Conservation (phyloP, 2,329 filamentous ascomycete genomes). For the Magnaporthales sp. region DNA sequence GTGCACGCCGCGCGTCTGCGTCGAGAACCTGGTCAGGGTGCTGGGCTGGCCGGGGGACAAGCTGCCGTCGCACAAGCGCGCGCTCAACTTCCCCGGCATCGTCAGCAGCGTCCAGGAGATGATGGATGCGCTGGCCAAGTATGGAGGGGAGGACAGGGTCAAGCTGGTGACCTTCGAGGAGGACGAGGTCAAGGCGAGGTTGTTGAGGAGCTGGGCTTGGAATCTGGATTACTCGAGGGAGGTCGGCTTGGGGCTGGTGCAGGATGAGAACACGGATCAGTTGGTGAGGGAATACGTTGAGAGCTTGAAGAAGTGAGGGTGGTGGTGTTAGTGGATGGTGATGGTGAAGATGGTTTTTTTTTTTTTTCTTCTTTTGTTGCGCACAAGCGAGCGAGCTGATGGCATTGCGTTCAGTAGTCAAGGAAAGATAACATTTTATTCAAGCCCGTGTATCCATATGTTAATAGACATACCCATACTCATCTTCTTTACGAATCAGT, state of each 20-base stretch:
- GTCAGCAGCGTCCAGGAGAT: slow-evolving; percentile 50
- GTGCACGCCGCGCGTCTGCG: slow-evolving; percentile 41
- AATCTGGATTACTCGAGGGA: slow-evolving; percentile 45
- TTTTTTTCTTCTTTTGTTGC: too few relatives aligned
- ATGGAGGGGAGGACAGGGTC: slow-evolving; percentile 46
- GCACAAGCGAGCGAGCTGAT: too few relatives aligned
- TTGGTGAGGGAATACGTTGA: slow-evolving; percentile 48
- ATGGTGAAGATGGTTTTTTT: too few relatives aligned
- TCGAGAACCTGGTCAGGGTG: slow-evolving; percentile 42
- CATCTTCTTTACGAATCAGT: too few relatives aligned
- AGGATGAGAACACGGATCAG: slow-evolving; percentile 42
- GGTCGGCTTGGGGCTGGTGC: slow-evolving; percentile 39
- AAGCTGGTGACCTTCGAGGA: slow-evolving; percentile 43
- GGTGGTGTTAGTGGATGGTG: too few relatives aligned
- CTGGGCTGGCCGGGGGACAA: slow-evolving; percentile 27
- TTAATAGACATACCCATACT: too few relatives aligned
- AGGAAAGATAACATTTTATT: too few relatives aligned
- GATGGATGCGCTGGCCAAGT: slow-evolving; percentile 46
- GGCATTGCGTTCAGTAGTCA: too few relatives aligned
- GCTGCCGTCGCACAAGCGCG: slow-evolving; percentile 35
- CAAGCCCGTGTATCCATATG: too few relatives aligned
- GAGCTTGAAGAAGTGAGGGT: slow-evolving; percentile 18
- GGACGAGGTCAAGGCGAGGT: slow-evolving; percentile 43
- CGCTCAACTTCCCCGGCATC: slow-evolving; percentile 48
- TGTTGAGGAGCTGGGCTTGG: slow-evolving; percentile 52